Conservation (phyloP, 148 eudicot genomes). For the Vaccinium corymbosum region DNA sequence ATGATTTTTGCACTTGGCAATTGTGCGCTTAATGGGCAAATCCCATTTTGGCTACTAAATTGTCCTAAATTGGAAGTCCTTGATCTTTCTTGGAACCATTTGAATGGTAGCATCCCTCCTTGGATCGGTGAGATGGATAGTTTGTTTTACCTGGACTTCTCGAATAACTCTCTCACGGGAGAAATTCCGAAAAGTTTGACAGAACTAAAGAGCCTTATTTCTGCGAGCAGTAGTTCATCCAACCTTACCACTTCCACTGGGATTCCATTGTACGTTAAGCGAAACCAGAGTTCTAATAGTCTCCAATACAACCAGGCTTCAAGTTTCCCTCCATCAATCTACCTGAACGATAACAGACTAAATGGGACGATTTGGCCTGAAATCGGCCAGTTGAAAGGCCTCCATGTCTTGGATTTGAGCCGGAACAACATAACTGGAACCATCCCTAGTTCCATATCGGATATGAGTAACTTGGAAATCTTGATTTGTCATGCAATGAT, state of each 20-base stretch:
- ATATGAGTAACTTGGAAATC: constrained; percentile 61
- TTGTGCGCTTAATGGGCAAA: constrained; percentile 59
- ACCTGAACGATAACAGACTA: constrained; percentile 56
- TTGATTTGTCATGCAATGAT: constrained; percentile 65
- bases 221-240: constrained; percentile 25
- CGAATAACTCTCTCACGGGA: constrained; percentile 72
- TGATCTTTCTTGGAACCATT: constrained; percentile 84
- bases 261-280: constrained; percentile 74
- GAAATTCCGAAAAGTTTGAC: constrained; percentile 64
- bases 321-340: constrained; percentile 82
- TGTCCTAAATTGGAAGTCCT: constrained; percentile 63
- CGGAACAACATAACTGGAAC: constrained; percentile 60
- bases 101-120: constrained; percentile 59
- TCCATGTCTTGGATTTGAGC: constrained; percentile 85
- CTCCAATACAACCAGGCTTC: constrained; percentile 78
- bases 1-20: constrained; percentile 62
- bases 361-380: constrained; percentile 63
- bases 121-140: constrained; percentile 81
- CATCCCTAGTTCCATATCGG: constrained; percentile 68
- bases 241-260: constrained; percentile 41
- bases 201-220: constrained; percentile 56
- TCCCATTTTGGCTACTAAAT: constrained; percentile 59
- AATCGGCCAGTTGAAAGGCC: constrained; percentile 66
- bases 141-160: constrained; percentile 79
- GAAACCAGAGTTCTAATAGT: constrained; percentile 70